Evolutionary conservation across 805 yeast species (phyloP), one percentile per base, ranked within the genome.

Genomic region (Candida bentonensis): DNA sequence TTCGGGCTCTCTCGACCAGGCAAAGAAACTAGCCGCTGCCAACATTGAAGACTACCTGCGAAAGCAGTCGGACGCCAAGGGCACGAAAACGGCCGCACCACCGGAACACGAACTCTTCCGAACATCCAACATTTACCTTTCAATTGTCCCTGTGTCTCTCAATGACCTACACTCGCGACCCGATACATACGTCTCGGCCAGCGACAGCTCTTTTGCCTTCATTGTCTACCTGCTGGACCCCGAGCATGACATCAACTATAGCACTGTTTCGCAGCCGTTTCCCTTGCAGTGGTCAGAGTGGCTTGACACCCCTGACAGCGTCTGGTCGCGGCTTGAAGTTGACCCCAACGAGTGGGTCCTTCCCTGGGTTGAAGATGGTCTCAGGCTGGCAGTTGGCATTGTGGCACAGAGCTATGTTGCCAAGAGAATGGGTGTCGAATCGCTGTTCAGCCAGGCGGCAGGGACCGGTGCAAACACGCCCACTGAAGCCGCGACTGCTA

Each of bases 281-380:
- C 97, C 98, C 9, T 59, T 74, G 40, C 79, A 76, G 57, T 92
- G 98, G 98, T 80, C 87, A 7, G 67, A 74, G n/a, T 92, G 98
- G 98, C 69, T 89, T n/a, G 79, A 75, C 48, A 74, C 55, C 25
- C 51, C 53, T 23, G 55, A 52, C 25, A 55, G 55, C 3, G 61
- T 56, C 20, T 59, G 59, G 36, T 55, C 50, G 21, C 61, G 61
- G 3, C 76, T 75, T 47, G 78, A 68, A 7, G 70, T 79, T 13
- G 87, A 82, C 53, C 88, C 89, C n/a, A 67, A 80, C 39, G 85
- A 79, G 47, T 83, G 92, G 94, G 82, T 83, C 13, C 67, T 70
- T 39, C 82, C 75, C 44, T 83, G 94, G 94, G 68, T 82, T 28
- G 79, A 76, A 54, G 80, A 78, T 51, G 94, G 95, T 0, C 67